phyloP scores from a whole-genome alignment of 305 asterid genomes.

The Fraxinus greggii region DNA sequence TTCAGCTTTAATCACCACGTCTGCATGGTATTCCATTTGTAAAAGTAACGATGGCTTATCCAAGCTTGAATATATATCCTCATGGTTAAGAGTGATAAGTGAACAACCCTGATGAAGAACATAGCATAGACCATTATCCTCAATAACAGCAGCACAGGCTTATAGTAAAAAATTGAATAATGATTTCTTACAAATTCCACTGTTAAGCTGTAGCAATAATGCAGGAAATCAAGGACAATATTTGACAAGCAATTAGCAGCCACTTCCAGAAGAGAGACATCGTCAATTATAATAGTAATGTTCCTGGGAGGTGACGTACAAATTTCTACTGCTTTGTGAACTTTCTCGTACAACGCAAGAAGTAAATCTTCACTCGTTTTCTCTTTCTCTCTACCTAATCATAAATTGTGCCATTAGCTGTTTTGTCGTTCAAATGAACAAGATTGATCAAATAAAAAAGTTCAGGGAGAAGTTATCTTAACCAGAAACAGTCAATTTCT shows the following conservation, averaged over 20 bases:
- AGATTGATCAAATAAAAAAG: neutral
- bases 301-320: constrained; percentile 36
- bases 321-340: constrained; percentile 71
- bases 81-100: constrained; percentile 66
- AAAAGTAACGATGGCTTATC: constrained; percentile 54
- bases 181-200: constrained; percentile 62
- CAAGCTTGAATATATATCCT: constrained; percentile 59
- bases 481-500: neutral
- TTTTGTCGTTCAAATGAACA: neutral
- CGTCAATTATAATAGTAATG: constrained; percentile 65
- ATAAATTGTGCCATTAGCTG: constrained; percentile 5
- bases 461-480: neutral
- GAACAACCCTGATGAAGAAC: constrained; percentile 55
- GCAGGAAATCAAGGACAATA: constrained; percentile 74
- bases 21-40: constrained; percentile 71
- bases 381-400: constrained; percentile 42
- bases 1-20: constrained; percentile 67
- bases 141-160: constrained; percentile 15
- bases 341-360: constrained; percentile 53
- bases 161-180: neutral
- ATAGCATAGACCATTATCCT: constrained; percentile 11
- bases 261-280: constrained; percentile 81
- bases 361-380: constrained; percentile 46
- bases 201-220: constrained; percentile 65
- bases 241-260: constrained; percentile 64